Percentiles rank a stretch among this genome's conserved stretches.
These are phyloP conservation scores for Ramularia endophylla DNA, from an alignment of 2,329 filamentous ascomycete species.

Conservation along the genomic window DNA sequence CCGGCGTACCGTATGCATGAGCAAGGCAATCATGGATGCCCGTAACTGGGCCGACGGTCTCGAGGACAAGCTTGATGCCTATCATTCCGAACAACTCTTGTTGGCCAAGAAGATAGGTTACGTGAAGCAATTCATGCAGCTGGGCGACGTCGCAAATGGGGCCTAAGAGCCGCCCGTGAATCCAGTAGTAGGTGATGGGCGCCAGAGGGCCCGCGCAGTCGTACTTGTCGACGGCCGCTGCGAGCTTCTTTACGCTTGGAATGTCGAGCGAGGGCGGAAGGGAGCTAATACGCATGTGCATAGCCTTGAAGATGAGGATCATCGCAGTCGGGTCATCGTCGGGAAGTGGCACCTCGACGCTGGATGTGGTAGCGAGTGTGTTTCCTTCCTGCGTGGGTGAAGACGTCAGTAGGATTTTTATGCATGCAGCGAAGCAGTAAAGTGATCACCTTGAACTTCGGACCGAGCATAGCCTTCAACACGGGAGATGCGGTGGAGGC, in stretches of 20 bases:
- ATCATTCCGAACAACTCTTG: no score
- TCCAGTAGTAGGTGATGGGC: neutral
- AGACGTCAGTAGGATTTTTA: no score
- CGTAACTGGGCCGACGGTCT: no score
- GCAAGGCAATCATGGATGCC: no score
- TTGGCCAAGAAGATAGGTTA: no score
- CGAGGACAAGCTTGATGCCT: no score
- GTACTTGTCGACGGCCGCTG: conserved; percentile 4
- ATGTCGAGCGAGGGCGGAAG: neutral
- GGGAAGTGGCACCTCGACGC: neutral
- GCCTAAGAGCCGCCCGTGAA: no score
- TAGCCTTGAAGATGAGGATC: neutral
- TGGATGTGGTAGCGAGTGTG: neutral
- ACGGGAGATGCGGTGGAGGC: conserved; percentile 2
- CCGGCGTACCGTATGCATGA: no score
- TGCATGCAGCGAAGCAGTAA: no score
- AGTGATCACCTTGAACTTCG: neutral
- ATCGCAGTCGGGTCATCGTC: neutral
- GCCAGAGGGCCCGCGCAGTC: neutral
- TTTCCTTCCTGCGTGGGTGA: neutral
- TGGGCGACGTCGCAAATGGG: no score
- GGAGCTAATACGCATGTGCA: neutral
- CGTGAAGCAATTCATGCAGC: no score
- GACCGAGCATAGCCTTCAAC: neutral
- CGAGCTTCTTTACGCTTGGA: neutral